A percentile compares a stretch with the other conserved stretches of the same genome.
phyloP scores from a whole-genome alignment of 352 stramenopile species.

The Globisporangium alternatum region DNA sequence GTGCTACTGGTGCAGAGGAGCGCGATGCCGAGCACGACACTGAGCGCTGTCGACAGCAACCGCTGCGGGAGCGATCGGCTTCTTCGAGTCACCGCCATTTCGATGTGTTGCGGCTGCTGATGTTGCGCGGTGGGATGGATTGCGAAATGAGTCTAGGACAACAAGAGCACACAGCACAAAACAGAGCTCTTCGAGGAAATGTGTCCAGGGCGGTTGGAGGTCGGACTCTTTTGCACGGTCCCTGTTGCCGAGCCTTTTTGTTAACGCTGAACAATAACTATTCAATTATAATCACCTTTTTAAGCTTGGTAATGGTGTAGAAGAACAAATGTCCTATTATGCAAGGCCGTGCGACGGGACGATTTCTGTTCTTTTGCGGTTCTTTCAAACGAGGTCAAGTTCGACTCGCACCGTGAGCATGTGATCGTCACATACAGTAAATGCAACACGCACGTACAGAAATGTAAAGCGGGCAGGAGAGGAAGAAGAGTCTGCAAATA shows the following conservation, averaged over 20 bases:
- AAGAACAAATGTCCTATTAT: too few relatives aligned
- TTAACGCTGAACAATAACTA: too few relatives aligned
- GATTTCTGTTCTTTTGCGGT: slow-evolving; percentile 1
- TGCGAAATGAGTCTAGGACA: slow-evolving; percentile 1
- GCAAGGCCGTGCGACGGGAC: background rate
- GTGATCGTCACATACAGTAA: too few relatives aligned
- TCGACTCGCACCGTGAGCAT: too few relatives aligned
- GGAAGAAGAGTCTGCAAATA: too few relatives aligned
- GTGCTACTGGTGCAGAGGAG: slow-evolving; percentile 15
- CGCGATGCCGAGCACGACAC: slow-evolving; percentile 5
- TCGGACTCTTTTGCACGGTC: background rate
- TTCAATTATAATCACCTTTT: too few relatives aligned
- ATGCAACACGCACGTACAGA: too few relatives aligned
- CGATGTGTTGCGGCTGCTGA: background rate
- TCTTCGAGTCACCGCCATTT: slow-evolving; percentile 1
- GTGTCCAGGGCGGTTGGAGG: background rate
- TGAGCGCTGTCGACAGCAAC: background rate
- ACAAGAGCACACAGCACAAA: background rate
- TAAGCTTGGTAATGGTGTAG: too few relatives aligned
- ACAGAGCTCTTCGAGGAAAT: slow-evolving; percentile 7
- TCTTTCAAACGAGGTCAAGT: too few relatives aligned
- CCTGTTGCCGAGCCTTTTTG: background rate
- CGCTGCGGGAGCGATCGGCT: background rate
- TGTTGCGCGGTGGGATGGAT: background rate
- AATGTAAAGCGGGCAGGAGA: too few relatives aligned